phyloP scores from a whole-genome alignment of 2,329 filamentous ascomycete species.

The Chaetomium sp. region DNA sequence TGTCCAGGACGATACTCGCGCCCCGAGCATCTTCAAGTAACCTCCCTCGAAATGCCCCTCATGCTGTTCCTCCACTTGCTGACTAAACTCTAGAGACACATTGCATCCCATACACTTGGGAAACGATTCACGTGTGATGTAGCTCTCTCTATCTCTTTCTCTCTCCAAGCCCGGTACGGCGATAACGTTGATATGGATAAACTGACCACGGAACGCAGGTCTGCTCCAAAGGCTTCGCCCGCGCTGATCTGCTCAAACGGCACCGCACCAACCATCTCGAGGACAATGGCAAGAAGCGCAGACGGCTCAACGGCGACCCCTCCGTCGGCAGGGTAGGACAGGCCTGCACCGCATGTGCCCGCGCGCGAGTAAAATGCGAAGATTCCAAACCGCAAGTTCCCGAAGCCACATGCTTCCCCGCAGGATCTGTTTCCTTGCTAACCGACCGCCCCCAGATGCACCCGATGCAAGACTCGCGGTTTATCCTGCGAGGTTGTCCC shows the following conservation, averaged over 20 bases:
- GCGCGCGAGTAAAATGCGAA: slow-evolving; percentile 49
- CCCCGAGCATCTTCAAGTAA: slow-evolving; percentile 45
- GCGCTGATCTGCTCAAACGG: slow-evolving; percentile 47
- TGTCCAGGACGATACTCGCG: slow-evolving; percentile 38
- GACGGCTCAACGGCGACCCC: slow-evolving; percentile 39
- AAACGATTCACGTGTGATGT: slow-evolving; percentile 41
- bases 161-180: slow-evolving; percentile 19
- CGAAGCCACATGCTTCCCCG: neutral
- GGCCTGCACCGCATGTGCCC: slow-evolving; percentile 46
- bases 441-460: slow-evolving; percentile 30
- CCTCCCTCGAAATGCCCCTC: neutral
- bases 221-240: slow-evolving; percentile 48
- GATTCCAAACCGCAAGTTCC: slow-evolving; percentile 40
- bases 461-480: slow-evolving; percentile 42
- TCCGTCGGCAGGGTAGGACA: slow-evolving; percentile 45
- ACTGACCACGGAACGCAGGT: slow-evolving; percentile 27
- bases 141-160: slow-evolving; percentile 4
- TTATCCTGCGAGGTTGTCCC: slow-evolving; percentile 38
- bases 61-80: neutral
- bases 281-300: slow-evolving; percentile 40
- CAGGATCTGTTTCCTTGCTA: neutral
- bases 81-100: slow-evolving; percentile 32
- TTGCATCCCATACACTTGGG: slow-evolving; percentile 45
- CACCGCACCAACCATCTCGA: slow-evolving; percentile 47
- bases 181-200: too few relatives aligned